Percentiles rank a stretch among this genome's conserved stretches.
These are phyloP conservation scores for Scenedesmus sp. DNA, from an alignment of 163 green algal species.

Conservation along the genomic window DNA sequence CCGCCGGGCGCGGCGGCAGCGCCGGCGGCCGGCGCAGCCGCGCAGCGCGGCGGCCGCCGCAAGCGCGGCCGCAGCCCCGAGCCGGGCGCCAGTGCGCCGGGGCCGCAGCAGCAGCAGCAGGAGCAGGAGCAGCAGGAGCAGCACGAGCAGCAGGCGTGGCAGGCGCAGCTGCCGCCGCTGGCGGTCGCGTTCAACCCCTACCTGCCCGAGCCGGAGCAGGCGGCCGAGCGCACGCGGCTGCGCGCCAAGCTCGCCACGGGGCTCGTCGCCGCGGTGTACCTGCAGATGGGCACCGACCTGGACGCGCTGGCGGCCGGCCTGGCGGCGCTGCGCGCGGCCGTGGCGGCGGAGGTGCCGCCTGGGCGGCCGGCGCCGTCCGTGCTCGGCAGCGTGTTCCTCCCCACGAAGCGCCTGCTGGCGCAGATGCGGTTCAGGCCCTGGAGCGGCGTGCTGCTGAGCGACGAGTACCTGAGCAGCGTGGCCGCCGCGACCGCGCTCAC, in stretches of 20 bases:
- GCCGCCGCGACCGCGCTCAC: constrained; percentile 56
- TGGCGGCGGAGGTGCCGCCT: not conserved
- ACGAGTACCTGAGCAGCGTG: constrained; percentile 60
- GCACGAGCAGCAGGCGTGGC: not conserved
- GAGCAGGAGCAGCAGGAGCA: constrained; percentile 17
- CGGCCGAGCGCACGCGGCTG: constrained; percentile 49
- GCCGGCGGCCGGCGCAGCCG: not conserved
- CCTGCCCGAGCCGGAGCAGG: constrained; percentile 47
- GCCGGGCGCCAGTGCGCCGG: not conserved
- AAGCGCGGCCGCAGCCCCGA: not conserved
- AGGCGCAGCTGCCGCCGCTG: constrained; percentile 28
- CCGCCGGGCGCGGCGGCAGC: not conserved
- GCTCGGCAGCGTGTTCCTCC: constrained; percentile 59
- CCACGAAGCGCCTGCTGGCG: constrained; percentile 61
- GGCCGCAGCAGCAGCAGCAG: constrained; percentile 12
- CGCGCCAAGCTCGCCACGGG: constrained; percentile 52
- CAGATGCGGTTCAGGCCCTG: constrained; percentile 69
- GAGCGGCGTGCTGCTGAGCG: constrained; percentile 63
- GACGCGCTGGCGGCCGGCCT: constrained; percentile 49
- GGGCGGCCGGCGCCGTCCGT: constrained; percentile 2
- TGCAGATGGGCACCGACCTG: constrained; percentile 60
- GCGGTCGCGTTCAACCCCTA: constrained; percentile 68
- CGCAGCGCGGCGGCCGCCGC: not conserved
- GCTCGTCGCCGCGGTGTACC: constrained; percentile 50
- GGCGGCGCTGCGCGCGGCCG: constrained; percentile 14